A percentile compares a stretch with the other conserved stretches of the same genome.
Conservation (phyloP, 345 rosid species). For the Fremontodendron californicum region DNA sequence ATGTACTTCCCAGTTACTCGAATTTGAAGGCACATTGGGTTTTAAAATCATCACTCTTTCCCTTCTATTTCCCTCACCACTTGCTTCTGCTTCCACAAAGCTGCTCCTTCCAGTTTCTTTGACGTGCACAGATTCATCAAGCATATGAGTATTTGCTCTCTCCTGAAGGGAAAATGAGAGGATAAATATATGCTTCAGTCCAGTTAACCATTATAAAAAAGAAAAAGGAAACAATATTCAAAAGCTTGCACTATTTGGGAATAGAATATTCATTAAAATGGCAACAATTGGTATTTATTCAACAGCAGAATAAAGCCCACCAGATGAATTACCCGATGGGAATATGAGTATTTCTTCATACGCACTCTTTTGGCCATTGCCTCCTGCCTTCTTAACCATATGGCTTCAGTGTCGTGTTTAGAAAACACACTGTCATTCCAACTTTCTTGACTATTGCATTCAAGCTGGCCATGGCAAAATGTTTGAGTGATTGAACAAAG, state of each 20-base stretch:
- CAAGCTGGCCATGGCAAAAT: constrained; percentile 28
- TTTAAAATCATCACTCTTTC: constrained; percentile 31
- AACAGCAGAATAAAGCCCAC: background rate
- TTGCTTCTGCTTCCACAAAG: constrained; percentile 26
- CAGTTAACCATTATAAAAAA: background rate
- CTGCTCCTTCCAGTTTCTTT: constrained; percentile 38
- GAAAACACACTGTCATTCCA: constrained; percentile 65
- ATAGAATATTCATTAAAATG: background rate
- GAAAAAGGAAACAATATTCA: background rate
- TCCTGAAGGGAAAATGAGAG: constrained; percentile 41
- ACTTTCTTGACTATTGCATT: constrained; percentile 32
- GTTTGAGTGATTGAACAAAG: background rate
- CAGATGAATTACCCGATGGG: constrained; percentile 51
- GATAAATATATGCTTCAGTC: background rate
- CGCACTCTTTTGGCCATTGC: constrained; percentile 59
- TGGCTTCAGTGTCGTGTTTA: constrained; percentile 55
- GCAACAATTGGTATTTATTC: background rate
- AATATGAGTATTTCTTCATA: constrained; percentile 75
- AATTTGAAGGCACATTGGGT: constrained; percentile 21
- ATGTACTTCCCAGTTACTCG: constrained; percentile 19
- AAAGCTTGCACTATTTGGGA: background rate
- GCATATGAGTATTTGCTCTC: constrained; percentile 38
- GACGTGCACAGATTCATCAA: constrained; percentile 34
- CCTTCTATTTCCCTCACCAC: constrained; percentile 15
- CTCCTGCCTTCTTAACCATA: constrained; percentile 57